phyloP scores from a whole-genome alignment of 2,329 filamentous ascomycete genomes.

The Aspergillus transmontanensis region DNA sequence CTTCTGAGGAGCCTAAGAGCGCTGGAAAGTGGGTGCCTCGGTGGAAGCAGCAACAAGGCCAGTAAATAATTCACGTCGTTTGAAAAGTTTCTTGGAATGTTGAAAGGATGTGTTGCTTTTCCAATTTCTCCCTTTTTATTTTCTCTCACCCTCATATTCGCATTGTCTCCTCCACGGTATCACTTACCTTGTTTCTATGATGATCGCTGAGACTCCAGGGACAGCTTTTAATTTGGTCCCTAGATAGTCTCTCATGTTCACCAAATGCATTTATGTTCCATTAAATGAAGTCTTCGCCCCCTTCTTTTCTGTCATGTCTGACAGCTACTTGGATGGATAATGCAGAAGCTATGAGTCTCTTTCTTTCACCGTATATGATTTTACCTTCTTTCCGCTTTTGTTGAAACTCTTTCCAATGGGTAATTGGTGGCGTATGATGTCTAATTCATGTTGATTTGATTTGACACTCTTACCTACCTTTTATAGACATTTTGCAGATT shows the following conservation, averaged over 20 bases:
- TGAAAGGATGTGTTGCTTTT: constrained; percentile 5
- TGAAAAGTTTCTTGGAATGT: constrained; percentile 12
- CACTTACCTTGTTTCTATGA: constrained; percentile 1
- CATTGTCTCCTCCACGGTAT: constrained; percentile 4
- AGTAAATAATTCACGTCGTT: constrained; percentile 22
- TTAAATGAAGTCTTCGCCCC: constrained; percentile 2
- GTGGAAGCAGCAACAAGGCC: constrained; percentile 42
- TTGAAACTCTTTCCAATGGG: not conserved
- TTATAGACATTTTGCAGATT: not conserved
- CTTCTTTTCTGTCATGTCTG: not conserved
- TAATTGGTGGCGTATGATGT: constrained; percentile 1
- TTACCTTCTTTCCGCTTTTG: not conserved
- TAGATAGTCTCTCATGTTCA: constrained; percentile 7
- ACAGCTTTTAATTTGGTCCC: not conserved
- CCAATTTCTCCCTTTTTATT: not conserved
- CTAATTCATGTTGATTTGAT: not conserved
- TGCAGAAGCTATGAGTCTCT: constrained; percentile 1
- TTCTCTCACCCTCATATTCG: not conserved
- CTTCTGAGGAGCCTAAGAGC: constrained; percentile 32
- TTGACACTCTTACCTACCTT: not conserved
- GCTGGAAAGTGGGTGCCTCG: constrained; percentile 38
- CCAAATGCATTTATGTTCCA: constrained; percentile 8
- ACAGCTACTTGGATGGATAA: not conserved
- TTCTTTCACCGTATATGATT: constrained; percentile 1
- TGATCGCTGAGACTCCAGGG: constrained; percentile 5